Evolutionary conservation across 139 green algal species (phyloP), one percentile per base, ranked within the genome.

Genomic region (Parachlorella kessleri): DNA sequence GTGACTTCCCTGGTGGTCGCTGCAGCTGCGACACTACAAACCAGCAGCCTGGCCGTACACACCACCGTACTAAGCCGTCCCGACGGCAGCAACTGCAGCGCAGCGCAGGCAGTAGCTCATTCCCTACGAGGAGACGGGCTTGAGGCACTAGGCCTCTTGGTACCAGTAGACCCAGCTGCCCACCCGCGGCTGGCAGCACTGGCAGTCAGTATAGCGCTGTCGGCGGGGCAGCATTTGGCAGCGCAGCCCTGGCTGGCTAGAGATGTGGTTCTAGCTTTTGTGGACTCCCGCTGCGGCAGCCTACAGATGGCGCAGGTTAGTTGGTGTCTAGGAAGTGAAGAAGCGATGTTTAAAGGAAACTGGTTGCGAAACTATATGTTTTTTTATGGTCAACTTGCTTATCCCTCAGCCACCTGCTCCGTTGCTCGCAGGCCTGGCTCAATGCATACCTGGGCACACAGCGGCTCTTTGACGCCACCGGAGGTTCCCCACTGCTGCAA

Each of bases 401-500:
- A 33, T 54, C 1, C 55, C 37, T 32, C 42, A 14, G 23, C 26
- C 32, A 26, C 8, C 36, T 2, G 36, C 21, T n/a, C 36, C 26
- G 10, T 55, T 1, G 39, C n/a, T 35, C 65, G 69, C 80, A 85
- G 76, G 83, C 69, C 1, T 95, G 91, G 89, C 72, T 87, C 23
- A 66, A 79, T 6, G 71, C 65, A 21, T 93, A 92, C 72, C 66
- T 67, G 30, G 59, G 37, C 41, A 21, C 7, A 6, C 3, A 1
- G 23, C 14, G 33, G 24, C 35, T 42, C 36, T 82, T 86, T 73
- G 42, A 48, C 1, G 87, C 84, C 66, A 70, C 71, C 5, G 75
- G 87, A 8, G 85, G n/a, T n/a, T n/a, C 77, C 0, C 88, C 88
- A 10, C 39, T 88, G 42, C 59, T 96, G 53, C 88, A 94, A 81